Conservation (phyloP, 176 grass and related monocot genomes). For the Oryza meridionalis region DNA sequence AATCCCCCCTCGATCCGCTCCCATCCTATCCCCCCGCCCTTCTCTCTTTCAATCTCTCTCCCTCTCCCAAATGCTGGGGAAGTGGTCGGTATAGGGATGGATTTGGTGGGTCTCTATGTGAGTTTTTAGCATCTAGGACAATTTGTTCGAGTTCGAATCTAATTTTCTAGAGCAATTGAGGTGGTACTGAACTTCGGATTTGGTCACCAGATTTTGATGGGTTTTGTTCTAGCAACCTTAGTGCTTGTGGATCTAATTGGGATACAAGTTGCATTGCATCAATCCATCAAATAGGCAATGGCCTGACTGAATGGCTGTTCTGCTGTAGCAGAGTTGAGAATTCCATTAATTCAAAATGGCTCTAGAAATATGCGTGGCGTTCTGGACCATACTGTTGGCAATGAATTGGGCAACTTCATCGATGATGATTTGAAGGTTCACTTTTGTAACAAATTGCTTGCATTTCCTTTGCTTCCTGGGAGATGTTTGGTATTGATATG, state of each 20-base stretch:
- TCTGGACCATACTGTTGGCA: not conserved
- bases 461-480: not conserved
- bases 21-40: not conserved
- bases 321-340: not conserved
- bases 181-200: not conserved
- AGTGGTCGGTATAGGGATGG: not conserved
- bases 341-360: slow-evolving; percentile 12
- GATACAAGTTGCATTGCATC: not conserved
- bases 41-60: not conserved
- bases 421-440: slow-evolving; percentile 10
- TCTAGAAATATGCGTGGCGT: not conserved
- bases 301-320: not conserved
- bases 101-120: not conserved
- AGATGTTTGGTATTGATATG: not conserved
- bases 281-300: not conserved
- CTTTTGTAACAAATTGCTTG: not conserved
- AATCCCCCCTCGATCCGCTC: slow-evolving; percentile 6
- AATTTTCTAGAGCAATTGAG: not conserved
- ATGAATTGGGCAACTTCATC: not conserved
- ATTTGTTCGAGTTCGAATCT: not conserved
- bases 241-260: slow-evolving; percentile 2
- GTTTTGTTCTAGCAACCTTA: not conserved
- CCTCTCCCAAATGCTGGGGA: not conserved
- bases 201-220: not conserved
- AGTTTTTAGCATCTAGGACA: not conserved